phyloP scores from a whole-genome alignment of 805 yeast genomes.

The Metschnikowia borealis region DNA sequence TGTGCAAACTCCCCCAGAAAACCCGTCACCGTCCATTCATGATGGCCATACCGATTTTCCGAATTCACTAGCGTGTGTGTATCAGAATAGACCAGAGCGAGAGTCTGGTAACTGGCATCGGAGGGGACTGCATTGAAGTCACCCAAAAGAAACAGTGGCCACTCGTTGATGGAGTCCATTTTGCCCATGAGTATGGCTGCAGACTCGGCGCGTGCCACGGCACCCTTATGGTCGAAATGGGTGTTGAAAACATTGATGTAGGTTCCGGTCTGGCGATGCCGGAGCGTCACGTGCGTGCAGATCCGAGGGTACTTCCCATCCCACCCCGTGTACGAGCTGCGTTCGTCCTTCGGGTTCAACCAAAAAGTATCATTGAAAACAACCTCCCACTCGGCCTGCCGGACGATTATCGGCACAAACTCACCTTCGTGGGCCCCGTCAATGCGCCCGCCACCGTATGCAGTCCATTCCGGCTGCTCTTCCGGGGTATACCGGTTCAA shows the following conservation, averaged over 20 bases:
- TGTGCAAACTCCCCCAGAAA: constrained; percentile 25
- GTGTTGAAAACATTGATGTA: constrained; percentile 19
- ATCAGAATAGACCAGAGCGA: constrained; percentile 18
- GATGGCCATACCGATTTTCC: constrained; percentile 27
- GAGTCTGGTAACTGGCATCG: constrained; percentile 18
- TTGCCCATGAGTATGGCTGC: constrained; percentile 9
- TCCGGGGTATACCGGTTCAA: constrained; percentile 11
- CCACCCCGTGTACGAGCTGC: constrained; percentile 16
- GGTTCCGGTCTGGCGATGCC: constrained; percentile 9
- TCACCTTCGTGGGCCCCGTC: constrained; percentile 18
- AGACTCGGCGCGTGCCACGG: constrained; percentile 10
- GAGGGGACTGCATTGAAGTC: constrained; percentile 27
- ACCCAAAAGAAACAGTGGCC: constrained; percentile 33
- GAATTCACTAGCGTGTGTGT: constrained; percentile 20
- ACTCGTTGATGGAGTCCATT: constrained; percentile 15
- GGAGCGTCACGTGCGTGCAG: constrained; percentile 17
- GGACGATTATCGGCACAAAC: constrained; percentile 18
- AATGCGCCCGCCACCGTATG: constrained; percentile 16
- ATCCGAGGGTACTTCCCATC: constrained; percentile 20
- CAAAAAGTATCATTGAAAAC: constrained; percentile 17
- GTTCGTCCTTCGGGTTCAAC: constrained; percentile 14
- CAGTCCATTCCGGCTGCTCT: constrained; percentile 13
- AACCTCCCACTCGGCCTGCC: constrained; percentile 16
- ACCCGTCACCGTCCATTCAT: constrained; percentile 30
- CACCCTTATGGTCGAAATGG: constrained; percentile 20